These are phyloP conservation scores for Fusarium clavum DNA, from an alignment of 2,329 filamentous ascomycete species.

Conservation along the genomic window DNA sequence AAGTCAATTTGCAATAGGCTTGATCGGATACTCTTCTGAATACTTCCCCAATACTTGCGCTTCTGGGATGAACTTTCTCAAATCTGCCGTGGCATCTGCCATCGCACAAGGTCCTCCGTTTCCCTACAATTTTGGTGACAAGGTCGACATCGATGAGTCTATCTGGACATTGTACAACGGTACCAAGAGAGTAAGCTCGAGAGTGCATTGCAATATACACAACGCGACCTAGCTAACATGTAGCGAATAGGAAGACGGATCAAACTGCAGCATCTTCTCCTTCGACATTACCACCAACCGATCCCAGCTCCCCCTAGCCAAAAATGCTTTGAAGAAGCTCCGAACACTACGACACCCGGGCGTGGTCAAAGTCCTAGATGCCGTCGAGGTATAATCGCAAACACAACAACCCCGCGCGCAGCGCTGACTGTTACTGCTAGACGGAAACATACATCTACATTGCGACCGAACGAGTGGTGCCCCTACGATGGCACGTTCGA, in stretches of 20 bases:
- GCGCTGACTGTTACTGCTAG: conserved; percentile 58
- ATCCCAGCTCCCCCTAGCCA: conserved; percentile 84
- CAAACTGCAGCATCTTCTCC: conserved; percentile 94
- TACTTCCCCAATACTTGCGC: neutral
- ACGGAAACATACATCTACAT: conserved; percentile 97
- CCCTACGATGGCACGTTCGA: conserved; percentile 89
- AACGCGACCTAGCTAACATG: neutral
- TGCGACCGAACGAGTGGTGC: conserved; percentile 89
- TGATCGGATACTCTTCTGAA: neutral
- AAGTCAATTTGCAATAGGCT: neutral
- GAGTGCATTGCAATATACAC: neutral
- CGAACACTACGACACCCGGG: conserved; percentile 94
- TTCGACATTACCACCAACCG: conserved; percentile 89
- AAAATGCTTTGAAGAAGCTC: conserved; percentile 93
- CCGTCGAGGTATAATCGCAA: conserved; percentile 77
- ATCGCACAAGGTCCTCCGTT: conserved; percentile 96
- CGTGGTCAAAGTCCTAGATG: conserved; percentile 93
- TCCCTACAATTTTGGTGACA: conserved; percentile 91
- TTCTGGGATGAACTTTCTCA: conserved; percentile 89
- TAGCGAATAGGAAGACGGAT: conserved; percentile 81
- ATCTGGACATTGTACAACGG: conserved; percentile 98
- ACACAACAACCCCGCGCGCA: neutral
- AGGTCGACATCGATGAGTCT: conserved; percentile 90
- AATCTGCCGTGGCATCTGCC: conserved; percentile 95
- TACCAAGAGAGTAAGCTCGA: conserved; percentile 78